Evolutionary conservation across 2,329 filamentous ascomycete species (phyloP), one percentile per base, ranked within the genome.

Genomic region (Coniella lustricola): DNA sequence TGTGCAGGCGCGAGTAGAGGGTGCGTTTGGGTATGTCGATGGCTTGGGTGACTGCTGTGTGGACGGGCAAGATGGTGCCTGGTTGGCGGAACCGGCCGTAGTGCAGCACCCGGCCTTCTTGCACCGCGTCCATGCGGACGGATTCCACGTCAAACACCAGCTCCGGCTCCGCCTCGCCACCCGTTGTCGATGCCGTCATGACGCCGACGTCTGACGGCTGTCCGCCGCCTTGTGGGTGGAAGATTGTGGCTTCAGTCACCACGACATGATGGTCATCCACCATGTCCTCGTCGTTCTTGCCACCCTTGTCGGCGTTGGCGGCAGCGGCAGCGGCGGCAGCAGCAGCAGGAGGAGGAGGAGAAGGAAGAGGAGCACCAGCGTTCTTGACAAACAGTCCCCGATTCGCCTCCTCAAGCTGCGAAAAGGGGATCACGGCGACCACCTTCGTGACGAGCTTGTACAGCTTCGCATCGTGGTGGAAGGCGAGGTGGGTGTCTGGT

Each of bases 201-300:
- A 60, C 66, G 17, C 85, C 85, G 10, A 73, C 70, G 53, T 89
- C 85, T 0, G 77, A 82, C 1, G 85, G 85, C 58, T 89, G 85
- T 7, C 85, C 85, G 51, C 85, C 85, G 17, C 85, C 85, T 62
- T 89, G 85, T 0, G 82, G 79, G 53, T 89, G 82, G 64, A 89
- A 89, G 52, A 88, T 82, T n/a, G 85, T 88, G 40, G 76, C 65
- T 2, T 76, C 68, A 0, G 81, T 84, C 5, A 79, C 71, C 17
- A 87, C 62, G n/a, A 81, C 74, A 57, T 74, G 72, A 55, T 79
- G 72, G 2, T 72, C 62, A 3, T 39, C 42, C 2, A 20, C 34
- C 10, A 12, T 18, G 7, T 12, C 34, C 8, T 2, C 20, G 14
- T 9, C 18, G 8, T 38, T 17, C 4, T 4, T 17, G 34, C 35